phyloP scores from a whole-genome alignment of 1,139 yeast genomes.

The Saccharomyces hybrid region DNA sequence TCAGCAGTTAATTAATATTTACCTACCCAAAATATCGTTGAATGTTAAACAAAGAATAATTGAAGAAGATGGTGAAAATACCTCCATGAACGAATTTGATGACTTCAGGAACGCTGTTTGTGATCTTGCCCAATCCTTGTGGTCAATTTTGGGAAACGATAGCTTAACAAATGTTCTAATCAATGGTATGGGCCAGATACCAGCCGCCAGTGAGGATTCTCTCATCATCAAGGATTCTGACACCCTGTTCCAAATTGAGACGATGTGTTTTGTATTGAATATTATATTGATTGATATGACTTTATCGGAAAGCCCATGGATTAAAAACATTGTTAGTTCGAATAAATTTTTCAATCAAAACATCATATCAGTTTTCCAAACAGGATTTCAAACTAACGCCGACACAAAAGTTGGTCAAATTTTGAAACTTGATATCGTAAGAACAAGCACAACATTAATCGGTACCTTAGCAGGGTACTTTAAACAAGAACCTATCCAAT shows the following conservation, averaged over 20 bases:
- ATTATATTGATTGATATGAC: constrained; percentile 38
- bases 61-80: constrained; percentile 26
- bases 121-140: constrained; percentile 65
- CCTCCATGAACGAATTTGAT: constrained; percentile 43
- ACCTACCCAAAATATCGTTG: constrained; percentile 29
- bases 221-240: constrained; percentile 9
- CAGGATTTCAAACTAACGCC: constrained; percentile 19
- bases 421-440: constrained; percentile 29
- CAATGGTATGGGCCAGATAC: constrained; percentile 34
- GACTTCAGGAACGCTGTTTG: constrained; percentile 66
- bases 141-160: constrained; percentile 53
- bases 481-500: constrained; percentile 34
- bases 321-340: constrained; percentile 31
- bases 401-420: constrained; percentile 9
- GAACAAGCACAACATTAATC: constrained; percentile 46
- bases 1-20: constrained; percentile 29
- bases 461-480: constrained; percentile 51
- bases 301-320: constrained; percentile 37
- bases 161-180: constrained; percentile 46
- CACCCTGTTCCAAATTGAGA: constrained; percentile 52
- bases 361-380: constrained; percentile 25
- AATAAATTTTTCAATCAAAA: constrained; percentile 22
- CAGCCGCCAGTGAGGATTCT: constrained; percentile 22
- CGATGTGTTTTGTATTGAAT: constrained; percentile 57
- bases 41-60: constrained; percentile 27